Evolutionary conservation across 495 filamentous ascomycete genomes (phyloP).

Genomic region (Aspergillus sclerotiicarbonarius): DNA sequence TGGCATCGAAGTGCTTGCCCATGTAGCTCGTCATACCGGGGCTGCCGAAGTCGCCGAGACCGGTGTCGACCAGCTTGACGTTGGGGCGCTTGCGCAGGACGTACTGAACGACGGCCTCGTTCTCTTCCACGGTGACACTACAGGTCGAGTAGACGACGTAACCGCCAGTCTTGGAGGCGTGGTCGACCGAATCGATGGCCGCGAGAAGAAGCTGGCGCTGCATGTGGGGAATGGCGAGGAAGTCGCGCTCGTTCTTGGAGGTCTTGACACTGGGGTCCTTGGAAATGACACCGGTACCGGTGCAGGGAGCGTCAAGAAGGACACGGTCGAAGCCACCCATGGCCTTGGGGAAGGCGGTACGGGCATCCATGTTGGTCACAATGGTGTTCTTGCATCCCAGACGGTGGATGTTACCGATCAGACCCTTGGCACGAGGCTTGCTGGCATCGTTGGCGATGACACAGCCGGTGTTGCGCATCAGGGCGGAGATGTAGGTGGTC

Average conservation of each 20-base stretch:
- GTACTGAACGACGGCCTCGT: slow-evolving; percentile 92
- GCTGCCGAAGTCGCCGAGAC: slow-evolving; percentile 80
- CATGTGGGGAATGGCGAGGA: slow-evolving; percentile 84
- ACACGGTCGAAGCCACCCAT: slow-evolving; percentile 93
- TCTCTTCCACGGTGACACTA: slow-evolving; percentile 87
- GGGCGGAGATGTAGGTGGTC: slow-evolving; percentile 90
- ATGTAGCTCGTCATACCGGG: slow-evolving; percentile 85
- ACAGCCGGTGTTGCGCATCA: slow-evolving; percentile 97
- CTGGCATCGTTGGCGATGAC: slow-evolving; percentile 97
- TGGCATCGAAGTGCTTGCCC: slow-evolving; percentile 84
- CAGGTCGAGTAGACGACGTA: slow-evolving; percentile 96
- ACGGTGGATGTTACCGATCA: slow-evolving; percentile 97
- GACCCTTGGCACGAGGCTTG: slow-evolving; percentile 88
- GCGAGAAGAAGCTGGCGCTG: slow-evolving; percentile 92
- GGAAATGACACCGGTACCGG: slow-evolving; percentile 84
- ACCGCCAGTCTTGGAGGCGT: slow-evolving; percentile 79
- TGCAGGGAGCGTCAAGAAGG: slow-evolving; percentile 77
- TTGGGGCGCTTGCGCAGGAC: slow-evolving; percentile 87
- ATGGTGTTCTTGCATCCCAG: slow-evolving; percentile 90
- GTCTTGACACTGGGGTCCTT: slow-evolving; percentile 96
- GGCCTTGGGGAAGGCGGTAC: slow-evolving; percentile 80
- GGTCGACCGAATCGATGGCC: slow-evolving; percentile 92
- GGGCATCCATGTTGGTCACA: slow-evolving; percentile 90
- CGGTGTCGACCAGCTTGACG: slow-evolving; percentile 88
- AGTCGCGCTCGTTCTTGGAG: slow-evolving; percentile 93